phyloP scores from a whole-genome alignment of 805 yeast genomes.

The Saccharomycopsis fodiens region DNA sequence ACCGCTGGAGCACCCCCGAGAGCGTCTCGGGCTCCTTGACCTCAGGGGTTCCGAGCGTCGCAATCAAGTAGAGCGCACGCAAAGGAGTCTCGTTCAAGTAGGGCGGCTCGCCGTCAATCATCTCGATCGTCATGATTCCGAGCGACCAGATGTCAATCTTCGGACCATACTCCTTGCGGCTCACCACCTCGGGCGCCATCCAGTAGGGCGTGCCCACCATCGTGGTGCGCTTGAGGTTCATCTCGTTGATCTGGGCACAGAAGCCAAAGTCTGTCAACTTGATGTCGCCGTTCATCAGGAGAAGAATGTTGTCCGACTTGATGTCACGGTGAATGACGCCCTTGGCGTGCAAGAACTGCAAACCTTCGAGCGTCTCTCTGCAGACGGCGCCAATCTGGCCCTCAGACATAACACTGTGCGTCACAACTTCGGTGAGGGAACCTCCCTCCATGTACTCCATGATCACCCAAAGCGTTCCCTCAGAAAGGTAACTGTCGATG shows the following conservation, averaged over 20 bases:
- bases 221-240: slow-evolving; percentile 82
- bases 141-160: slow-evolving; percentile 97
- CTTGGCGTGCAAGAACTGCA: slow-evolving; percentile 79
- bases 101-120: slow-evolving; percentile 99
- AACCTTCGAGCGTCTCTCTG: slow-evolving; percentile 80
- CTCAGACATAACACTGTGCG: slow-evolving; percentile 82
- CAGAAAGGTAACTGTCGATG: slow-evolving; percentile 72
- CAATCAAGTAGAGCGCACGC: slow-evolving; percentile 87
- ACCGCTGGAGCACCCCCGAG: slow-evolving; percentile 55
- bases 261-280: slow-evolving; percentile 94
- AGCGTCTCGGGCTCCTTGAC: slow-evolving; percentile 79
- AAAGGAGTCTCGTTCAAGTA: slow-evolving; percentile 93
- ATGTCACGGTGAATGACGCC: slow-evolving; percentile 96
- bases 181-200: slow-evolving; percentile 99
- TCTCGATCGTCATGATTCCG: slow-evolving; percentile 96
- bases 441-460: slow-evolving; percentile 99
- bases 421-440: slow-evolving; percentile 88
- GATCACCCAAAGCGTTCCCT: slow-evolving; percentile 87
- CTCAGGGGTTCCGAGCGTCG: slow-evolving; percentile 93
- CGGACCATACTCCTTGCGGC: slow-evolving; percentile 93
- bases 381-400: slow-evolving; percentile 94
- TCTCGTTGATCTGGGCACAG: slow-evolving; percentile 87
- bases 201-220: slow-evolving; percentile 99
- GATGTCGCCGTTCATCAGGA: slow-evolving; percentile 79
- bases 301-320: slow-evolving; percentile 85